phyloP scores from a whole-genome alignment of 495 filamentous ascomycete genomes.

The Aspergillus indologenus region DNA sequence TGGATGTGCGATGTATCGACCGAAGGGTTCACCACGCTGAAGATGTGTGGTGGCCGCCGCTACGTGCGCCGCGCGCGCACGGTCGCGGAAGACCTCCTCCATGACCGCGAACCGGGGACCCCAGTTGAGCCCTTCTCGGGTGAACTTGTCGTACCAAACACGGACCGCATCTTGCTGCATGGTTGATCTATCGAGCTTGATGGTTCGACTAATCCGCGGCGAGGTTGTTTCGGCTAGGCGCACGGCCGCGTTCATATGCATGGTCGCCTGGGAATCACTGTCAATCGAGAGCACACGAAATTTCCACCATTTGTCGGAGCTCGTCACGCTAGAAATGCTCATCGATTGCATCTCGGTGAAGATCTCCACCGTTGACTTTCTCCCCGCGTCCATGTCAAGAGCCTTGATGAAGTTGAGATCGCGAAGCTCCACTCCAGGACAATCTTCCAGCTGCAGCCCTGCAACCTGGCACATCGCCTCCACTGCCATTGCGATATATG shows the following conservation, averaged over 20 bases:
- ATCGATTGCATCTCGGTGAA: background rate
- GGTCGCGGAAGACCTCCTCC: slow-evolving; percentile 1
- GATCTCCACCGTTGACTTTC: slow-evolving; percentile 7
- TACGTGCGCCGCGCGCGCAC: background rate
- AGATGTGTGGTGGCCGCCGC: background rate
- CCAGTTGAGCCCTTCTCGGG: slow-evolving; percentile 5
- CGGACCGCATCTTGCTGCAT: background rate
- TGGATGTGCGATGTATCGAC: slow-evolving; percentile 4
- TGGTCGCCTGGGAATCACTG: background rate
- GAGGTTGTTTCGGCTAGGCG: background rate
- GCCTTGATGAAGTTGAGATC: slow-evolving; percentile 28
- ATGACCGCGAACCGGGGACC: slow-evolving; percentile 8
- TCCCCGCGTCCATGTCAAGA: slow-evolving; percentile 14
- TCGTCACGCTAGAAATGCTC: background rate
- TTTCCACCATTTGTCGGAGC: slow-evolving; percentile 14
- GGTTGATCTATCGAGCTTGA: background rate
- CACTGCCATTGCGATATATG: slow-evolving; percentile 54
- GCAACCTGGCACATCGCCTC: slow-evolving; percentile 40
- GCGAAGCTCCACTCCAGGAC: slow-evolving; percentile 21
- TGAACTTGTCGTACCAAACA: slow-evolving; percentile 7
- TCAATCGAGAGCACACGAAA: slow-evolving; percentile 11
- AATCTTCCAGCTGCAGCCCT: slow-evolving; percentile 11
- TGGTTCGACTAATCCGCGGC: background rate
- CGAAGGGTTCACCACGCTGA: background rate
- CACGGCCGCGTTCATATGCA: slow-evolving; percentile 14